Evolutionary conservation across 805 yeast genomes (phyloP), one percentile per base, ranked within the genome.

Genomic region (Saturnispora halmiae): DNA sequence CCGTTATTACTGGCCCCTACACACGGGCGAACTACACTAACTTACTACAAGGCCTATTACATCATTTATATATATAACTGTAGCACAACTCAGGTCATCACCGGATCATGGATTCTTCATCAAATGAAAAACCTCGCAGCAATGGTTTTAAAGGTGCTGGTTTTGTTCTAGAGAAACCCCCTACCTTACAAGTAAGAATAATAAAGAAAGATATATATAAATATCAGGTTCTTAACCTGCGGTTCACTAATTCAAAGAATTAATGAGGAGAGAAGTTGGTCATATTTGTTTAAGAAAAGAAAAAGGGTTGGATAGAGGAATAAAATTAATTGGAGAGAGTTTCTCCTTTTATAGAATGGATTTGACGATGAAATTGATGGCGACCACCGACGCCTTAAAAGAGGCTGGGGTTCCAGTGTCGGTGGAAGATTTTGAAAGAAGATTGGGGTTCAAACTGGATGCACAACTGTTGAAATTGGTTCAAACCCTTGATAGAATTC

Each of bases 51-150:
- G n/a, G n/a, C n/a, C n/a, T 21, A 21, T 33, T 33, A 33, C 19
- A 11, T 5, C 14, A 28, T 18, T 6, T 15, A 4, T 18, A 21
- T 15, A 20, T 15, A n/a, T 25, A 32, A 34, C 14, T 82, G 85
- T 82, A 60, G 77, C 90, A 82, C 70, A 62, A 79, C 66, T 69
- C 77, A 84, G 95, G 95, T 84, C 94, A 84, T 84, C 95, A 81
- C 88, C 83, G 71, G 78, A 80, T 84, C 94, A 84, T 84, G 94
- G 87, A 75, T 57, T 54, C 63, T 62, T 34, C 26, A 66, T 22
- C 6, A 22, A 22, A 22, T 70, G 69, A 80, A 85, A 86, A 79
- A 81, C 94, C 95, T 85, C 87, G 80, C 84, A 76, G 88, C 95
- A 86, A 86, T 86, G 96, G 96, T 86, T 86, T 86, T 86, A 84